Evolutionary conservation across 1,284 basidiomycete species (phyloP), one percentile per base, ranked within the genome.

Genomic region (Cryptococcus floricola): DNA sequence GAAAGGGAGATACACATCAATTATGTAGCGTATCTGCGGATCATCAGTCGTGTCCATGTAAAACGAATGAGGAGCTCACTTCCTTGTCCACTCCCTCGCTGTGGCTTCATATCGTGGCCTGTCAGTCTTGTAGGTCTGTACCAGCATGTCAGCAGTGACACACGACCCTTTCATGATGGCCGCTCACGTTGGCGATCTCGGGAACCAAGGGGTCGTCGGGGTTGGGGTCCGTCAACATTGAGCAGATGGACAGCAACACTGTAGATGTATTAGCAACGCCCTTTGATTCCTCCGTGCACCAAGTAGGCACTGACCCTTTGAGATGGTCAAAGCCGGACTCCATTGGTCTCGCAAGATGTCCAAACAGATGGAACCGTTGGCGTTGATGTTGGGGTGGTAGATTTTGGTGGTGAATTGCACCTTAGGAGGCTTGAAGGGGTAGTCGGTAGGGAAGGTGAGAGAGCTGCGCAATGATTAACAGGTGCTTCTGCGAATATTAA

Each of bases 361-460:
- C 68, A 99, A 82, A 79, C 96, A 99, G 80, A 99, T 98, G 67
- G 91, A 94, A 49, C 96, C 96, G 70, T 81, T 81, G 61, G 78
- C 76, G 73, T 95, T 81, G 77, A 82, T 81, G 72, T 82, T 82
- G 41, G 81, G 81, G 75, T 82, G 81, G 70, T 80, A 80, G 74
- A 82, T 82, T 75, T 84, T 97, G 74, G 95, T 98, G 69, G 91
- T 93, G 81, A 99, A 98, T 80, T 88, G 89, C 78, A 98, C 92
- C 85, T 98, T 98, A 77, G 96, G 96, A 42, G 96, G 95, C 82
- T 95, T 95, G 87, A 97, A 96, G 43, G 93, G 93, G 82, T 97
- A 97, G 79, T 97, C 93, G 67, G 74, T 76, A 45, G 76, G 73
- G 77, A 80, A 79, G 58, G 76, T 78, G 52, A 81, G 64, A 45